phyloP scores from a whole-genome alignment of 1,284 basidiomycete species.

The Microbotryum saponariae region DNA sequence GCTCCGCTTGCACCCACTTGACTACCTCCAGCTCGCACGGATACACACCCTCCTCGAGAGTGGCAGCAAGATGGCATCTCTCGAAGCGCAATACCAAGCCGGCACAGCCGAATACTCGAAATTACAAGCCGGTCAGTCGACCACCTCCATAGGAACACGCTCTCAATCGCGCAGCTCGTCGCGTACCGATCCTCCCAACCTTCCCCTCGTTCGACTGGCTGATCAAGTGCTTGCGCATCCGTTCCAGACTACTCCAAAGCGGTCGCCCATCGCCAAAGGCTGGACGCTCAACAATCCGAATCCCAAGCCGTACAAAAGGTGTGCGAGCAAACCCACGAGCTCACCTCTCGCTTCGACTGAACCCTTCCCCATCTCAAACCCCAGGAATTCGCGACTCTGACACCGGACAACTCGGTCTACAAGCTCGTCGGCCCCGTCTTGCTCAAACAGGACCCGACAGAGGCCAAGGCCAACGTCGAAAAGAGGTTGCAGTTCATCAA shows the following conservation, averaged over 20 bases:
- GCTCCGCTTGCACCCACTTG: too few species aligned
- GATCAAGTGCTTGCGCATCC: background rate
- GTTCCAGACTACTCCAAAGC: conserved; percentile 55
- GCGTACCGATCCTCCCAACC: background rate
- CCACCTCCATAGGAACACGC: background rate
- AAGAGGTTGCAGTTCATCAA: conserved; percentile 86
- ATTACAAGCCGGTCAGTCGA: conserved; percentile 52
- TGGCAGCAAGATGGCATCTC: conserved; percentile 11
- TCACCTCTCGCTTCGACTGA: background rate
- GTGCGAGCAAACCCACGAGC: background rate
- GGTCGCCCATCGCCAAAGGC: conserved; percentile 69
- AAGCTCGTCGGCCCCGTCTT: conserved; percentile 89
- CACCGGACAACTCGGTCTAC: conserved; percentile 72
- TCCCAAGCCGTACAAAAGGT: conserved; percentile 90
- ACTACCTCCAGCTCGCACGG: too few species aligned
- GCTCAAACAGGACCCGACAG: conserved; percentile 77
- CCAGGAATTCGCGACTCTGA: conserved; percentile 76
- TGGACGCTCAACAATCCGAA: conserved; percentile 83
- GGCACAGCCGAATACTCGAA: conserved; percentile 68
- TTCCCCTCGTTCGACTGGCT: background rate
- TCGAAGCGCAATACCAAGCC: conserved; percentile 55
- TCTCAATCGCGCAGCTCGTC: background rate
- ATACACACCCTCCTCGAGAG: too few species aligned
- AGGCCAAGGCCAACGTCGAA: conserved; percentile 82
- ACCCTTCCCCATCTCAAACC: background rate